These are phyloP conservation scores for Aspergillus sp. DNA, from an alignment of 2,329 filamentous ascomycete species.

Conservation along the genomic window DNA sequence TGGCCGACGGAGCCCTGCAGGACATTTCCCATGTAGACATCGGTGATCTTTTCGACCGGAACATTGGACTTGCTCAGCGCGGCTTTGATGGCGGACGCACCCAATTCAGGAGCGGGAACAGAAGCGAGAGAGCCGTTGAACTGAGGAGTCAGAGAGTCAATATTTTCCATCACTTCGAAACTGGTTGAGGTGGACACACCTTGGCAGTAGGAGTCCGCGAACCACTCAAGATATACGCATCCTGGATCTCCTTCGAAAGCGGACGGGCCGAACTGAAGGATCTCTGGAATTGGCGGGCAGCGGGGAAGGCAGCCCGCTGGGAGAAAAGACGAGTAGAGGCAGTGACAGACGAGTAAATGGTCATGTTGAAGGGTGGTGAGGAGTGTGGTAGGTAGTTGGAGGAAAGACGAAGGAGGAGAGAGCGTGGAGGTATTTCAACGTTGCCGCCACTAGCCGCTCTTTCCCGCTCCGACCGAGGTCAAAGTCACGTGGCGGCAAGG, in stretches of 20 bases:
- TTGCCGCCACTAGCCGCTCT: slow-evolving; percentile 18
- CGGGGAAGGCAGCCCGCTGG: slow-evolving; percentile 25
- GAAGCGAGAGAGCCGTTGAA: slow-evolving; percentile 88
- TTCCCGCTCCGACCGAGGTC: slow-evolving; percentile 20
- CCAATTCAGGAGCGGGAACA: slow-evolving; percentile 78
- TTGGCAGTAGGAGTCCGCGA: slow-evolving; percentile 83
- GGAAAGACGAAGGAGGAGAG: slow-evolving; percentile 1
- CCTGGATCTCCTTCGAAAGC: slow-evolving; percentile 59
- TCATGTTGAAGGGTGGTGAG: slow-evolving; percentile 8
- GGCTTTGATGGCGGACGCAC: slow-evolving; percentile 82
- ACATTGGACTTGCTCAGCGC: slow-evolving; percentile 79
- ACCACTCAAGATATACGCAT: slow-evolving; percentile 89
- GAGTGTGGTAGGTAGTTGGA: background rate
- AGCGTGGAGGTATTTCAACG: no score
- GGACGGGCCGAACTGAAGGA: slow-evolving; percentile 45
- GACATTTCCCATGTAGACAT: slow-evolving; percentile 98
- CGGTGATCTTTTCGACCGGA: slow-evolving; percentile 68
- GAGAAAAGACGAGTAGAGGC: slow-evolving; percentile 18
- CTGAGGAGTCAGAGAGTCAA: slow-evolving; percentile 37
- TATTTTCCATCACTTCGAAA: background rate
- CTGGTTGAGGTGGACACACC: slow-evolving; percentile 38
- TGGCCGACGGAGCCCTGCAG: slow-evolving; percentile 77
- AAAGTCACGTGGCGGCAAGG: slow-evolving; percentile 3
- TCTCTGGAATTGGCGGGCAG: slow-evolving; percentile 39
- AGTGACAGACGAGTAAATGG: slow-evolving; percentile 16